These are phyloP conservation scores for Baeospora myosura DNA, from an alignment of 1,284 basidiomycete species.

Conservation along the genomic window DNA sequence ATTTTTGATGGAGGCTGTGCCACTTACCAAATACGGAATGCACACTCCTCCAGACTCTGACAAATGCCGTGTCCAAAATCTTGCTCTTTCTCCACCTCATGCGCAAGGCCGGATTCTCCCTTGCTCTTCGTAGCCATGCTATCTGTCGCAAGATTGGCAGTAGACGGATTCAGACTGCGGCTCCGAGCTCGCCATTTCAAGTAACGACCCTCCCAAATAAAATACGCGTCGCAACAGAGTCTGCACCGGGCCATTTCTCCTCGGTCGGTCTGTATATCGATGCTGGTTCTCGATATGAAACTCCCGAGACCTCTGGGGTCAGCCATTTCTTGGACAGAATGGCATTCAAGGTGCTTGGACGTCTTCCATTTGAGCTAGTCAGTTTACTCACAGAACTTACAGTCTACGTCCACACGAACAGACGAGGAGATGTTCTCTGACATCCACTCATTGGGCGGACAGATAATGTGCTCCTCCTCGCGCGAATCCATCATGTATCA, in stretches of 20 bases:
- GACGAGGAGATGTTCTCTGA: conserved; percentile 75
- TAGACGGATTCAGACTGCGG: neutral
- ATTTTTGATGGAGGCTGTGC: conserved; percentile 56
- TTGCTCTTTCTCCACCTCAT: conserved; percentile 9
- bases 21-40: no score
- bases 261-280: conserved; percentile 92
- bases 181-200: conserved; percentile 29
- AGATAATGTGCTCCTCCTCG: conserved; percentile 88
- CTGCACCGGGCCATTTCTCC: conserved; percentile 90
- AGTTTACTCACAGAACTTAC: neutral
- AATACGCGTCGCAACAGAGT: conserved; percentile 87
- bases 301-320: conserved; percentile 66
- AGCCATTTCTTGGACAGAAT: conserved; percentile 92
- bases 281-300: conserved; percentile 91
- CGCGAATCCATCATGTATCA: conserved; percentile 98
- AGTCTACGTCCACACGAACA: conserved; percentile 56
- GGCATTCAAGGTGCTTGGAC: conserved; percentile 81
- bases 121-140: conserved; percentile 14
- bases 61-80: no score
- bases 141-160: conserved; percentile 3
- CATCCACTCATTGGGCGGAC: conserved; percentile 85
- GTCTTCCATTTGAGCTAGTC: neutral
- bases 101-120: conserved; percentile 17
- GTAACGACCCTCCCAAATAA: conserved; percentile 89
- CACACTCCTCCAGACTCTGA: no score